These are phyloP conservation scores for Fusarium aywerte DNA, from an alignment of 2,329 filamentous ascomycete species.

Conservation along the genomic window DNA sequence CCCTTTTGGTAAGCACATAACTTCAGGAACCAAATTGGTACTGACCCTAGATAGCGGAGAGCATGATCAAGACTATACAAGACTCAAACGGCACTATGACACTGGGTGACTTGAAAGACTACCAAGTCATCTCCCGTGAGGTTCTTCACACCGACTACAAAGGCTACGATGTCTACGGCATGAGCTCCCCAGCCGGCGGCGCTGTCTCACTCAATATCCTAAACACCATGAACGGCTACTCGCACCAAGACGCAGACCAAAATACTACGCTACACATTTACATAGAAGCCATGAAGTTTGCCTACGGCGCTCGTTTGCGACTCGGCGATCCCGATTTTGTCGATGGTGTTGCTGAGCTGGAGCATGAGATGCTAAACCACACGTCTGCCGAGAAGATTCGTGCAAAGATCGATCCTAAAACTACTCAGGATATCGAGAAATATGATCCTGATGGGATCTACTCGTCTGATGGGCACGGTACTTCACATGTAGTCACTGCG, in stretches of 20 bases:
- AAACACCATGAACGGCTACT: slow-evolving; percentile 85
- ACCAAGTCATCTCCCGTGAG: slow-evolving; percentile 73
- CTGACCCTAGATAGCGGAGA: slow-evolving; percentile 65
- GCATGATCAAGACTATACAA: slow-evolving; percentile 76
- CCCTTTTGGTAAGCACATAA: slow-evolving; percentile 61
- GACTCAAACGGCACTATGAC: slow-evolving; percentile 85
- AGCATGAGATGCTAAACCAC: slow-evolving; percentile 73
- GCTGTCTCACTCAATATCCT: slow-evolving; percentile 78
- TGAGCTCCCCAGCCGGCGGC: slow-evolving; percentile 82
- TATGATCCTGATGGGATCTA: slow-evolving; percentile 79
- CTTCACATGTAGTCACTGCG: slow-evolving; percentile 76
- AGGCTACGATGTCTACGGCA: slow-evolving; percentile 74
- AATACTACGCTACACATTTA: slow-evolving; percentile 84
- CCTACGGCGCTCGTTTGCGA: slow-evolving; percentile 80
- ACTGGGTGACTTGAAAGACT: slow-evolving; percentile 77
- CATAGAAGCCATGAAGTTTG: slow-evolving; percentile 90
- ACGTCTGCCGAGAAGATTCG: slow-evolving; percentile 69
- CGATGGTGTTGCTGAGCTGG: slow-evolving; percentile 68
- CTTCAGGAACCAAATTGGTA: neutral
- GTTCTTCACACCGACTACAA: slow-evolving; percentile 73
- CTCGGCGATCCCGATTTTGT: slow-evolving; percentile 87
- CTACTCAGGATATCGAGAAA: slow-evolving; percentile 75
- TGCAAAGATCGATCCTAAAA: slow-evolving; percentile 74
- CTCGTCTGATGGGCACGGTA: slow-evolving; percentile 76
- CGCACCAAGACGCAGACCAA: slow-evolving; percentile 60